These are phyloP conservation scores for Hyparrhenia diplandra DNA, from an alignment of 176 grass and related monocot genomes.

Conservation along the genomic window DNA sequence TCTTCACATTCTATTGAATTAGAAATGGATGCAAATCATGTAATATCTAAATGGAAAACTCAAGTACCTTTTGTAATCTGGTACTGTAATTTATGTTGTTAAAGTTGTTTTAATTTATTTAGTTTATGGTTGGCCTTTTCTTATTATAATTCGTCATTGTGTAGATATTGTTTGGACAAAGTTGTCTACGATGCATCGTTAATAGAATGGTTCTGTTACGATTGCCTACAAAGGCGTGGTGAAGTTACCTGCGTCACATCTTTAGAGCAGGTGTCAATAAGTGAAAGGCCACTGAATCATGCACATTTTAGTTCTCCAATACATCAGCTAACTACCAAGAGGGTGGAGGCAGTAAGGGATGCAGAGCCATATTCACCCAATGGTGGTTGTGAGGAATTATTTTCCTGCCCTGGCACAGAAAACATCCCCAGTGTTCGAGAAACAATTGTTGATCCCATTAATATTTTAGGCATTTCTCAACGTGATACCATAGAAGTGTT, in stretches of 20 bases:
- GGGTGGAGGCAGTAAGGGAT: background rate
- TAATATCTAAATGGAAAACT: background rate
- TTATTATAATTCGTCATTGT: slow-evolving; percentile 7
- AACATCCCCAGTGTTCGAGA: background rate
- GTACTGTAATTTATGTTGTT: background rate
- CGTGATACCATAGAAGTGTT: background rate
- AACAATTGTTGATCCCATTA: background rate
- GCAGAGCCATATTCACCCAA: background rate
- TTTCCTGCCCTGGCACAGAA: slow-evolving; percentile 1
- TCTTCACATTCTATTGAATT: background rate
- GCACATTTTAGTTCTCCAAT: background rate
- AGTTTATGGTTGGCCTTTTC: background rate
- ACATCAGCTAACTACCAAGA: slow-evolving; percentile 10
- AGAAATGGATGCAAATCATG: background rate
- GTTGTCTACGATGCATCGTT: slow-evolving; percentile 27
- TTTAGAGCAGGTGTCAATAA: slow-evolving; percentile 10
- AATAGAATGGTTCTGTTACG: slow-evolving; percentile 26
- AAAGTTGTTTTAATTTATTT: background rate
- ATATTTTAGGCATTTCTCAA: background rate
- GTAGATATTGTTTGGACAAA: slow-evolving; percentile 39
- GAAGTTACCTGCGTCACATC: background rate
- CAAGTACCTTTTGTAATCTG: background rate
- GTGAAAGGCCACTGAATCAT: background rate
- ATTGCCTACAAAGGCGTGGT: slow-evolving; percentile 13
- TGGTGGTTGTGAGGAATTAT: slow-evolving; percentile 18